These are phyloP conservation scores for Metschnikowia amazonensis DNA, from an alignment of 805 yeast genomes.

Conservation along the genomic window DNA sequence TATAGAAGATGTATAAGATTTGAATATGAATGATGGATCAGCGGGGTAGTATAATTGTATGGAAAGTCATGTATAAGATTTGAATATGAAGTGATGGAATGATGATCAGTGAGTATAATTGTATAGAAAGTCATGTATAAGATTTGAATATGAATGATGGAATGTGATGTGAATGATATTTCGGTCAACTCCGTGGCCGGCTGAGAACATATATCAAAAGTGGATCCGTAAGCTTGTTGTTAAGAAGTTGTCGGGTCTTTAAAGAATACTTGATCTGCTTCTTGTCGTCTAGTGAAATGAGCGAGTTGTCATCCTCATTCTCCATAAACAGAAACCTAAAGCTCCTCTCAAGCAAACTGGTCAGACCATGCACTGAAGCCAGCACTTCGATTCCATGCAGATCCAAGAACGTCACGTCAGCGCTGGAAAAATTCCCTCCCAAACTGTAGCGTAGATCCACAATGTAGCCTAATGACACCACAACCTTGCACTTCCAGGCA, in stretches of 20 bases:
- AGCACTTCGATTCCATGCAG: slow-evolving; percentile 14
- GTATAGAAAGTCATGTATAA: no score
- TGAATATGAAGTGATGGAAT: no score
- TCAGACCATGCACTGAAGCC: not conserved
- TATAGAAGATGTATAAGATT: no score
- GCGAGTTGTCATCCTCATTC: slow-evolving; percentile 13
- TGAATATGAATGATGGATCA: no score
- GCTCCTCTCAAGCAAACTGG: slow-evolving; percentile 11
- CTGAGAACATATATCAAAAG: slow-evolving; percentile 22
- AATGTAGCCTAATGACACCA: slow-evolving; percentile 20
- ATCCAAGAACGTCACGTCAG: slow-evolving; percentile 15
- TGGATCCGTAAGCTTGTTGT: slow-evolving; percentile 16
- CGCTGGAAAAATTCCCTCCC: slow-evolving; percentile 6
- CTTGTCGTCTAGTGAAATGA: slow-evolving; percentile 13
- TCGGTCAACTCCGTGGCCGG: slow-evolving; percentile 16
- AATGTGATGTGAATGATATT: no score
- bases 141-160: no score
- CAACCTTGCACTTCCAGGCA: slow-evolving; percentile 23
- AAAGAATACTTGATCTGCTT: slow-evolving; percentile 16
- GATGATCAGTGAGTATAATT: no score
- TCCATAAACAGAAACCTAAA: slow-evolving; percentile 12
- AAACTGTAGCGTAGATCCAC: slow-evolving; percentile 18
- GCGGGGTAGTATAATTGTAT: no score
- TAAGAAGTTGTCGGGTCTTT: slow-evolving; percentile 9
- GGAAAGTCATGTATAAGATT: no score